Conservation (phyloP, 2,329 filamentous ascomycete genomes). For the Fusarium sp. region DNA sequence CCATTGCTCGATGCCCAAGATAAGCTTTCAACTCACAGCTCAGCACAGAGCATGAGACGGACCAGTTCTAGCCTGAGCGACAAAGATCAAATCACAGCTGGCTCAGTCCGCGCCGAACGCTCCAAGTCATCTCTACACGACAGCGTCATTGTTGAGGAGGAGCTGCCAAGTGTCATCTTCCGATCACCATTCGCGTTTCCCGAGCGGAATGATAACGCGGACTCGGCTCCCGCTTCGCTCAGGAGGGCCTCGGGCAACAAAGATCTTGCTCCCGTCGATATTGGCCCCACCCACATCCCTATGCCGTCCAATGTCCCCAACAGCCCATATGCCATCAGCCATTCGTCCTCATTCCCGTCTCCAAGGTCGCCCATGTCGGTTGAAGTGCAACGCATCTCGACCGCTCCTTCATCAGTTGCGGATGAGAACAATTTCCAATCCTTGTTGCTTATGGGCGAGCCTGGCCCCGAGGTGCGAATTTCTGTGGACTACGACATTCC, state of each 20-base stretch:
- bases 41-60: constrained; percentile 49
- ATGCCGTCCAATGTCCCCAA: constrained; percentile 59
- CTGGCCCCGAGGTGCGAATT: constrained; percentile 76
- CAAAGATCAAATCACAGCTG: constrained; percentile 41
- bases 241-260: constrained; percentile 53
- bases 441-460: constrained; percentile 74
- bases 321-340: constrained; percentile 73
- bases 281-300: constrained; percentile 58
- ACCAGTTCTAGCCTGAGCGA: constrained; percentile 60
- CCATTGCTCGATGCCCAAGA: constrained; percentile 38
- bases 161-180: constrained; percentile 53
- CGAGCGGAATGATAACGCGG: constrained; percentile 48
- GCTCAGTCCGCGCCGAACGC: constrained; percentile 57
- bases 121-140: constrained; percentile 64
- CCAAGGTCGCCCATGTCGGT: constrained; percentile 76
- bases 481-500: constrained; percentile 78
- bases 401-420: constrained; percentile 77
- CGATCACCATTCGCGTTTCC: constrained; percentile 51
- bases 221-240: constrained; percentile 59
- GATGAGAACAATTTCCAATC: constrained; percentile 79
- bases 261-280: constrained; percentile 63
- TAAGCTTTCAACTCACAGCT: constrained; percentile 35
- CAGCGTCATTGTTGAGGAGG: constrained; percentile 63
- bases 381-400: constrained; percentile 78
- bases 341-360: constrained; percentile 75